A percentile compares a stretch with the other conserved stretches of the same genome.
These are phyloP conservation scores for Silene vulgaris DNA, from an alignment of 179 eudicot species.

Conservation along the genomic window DNA sequence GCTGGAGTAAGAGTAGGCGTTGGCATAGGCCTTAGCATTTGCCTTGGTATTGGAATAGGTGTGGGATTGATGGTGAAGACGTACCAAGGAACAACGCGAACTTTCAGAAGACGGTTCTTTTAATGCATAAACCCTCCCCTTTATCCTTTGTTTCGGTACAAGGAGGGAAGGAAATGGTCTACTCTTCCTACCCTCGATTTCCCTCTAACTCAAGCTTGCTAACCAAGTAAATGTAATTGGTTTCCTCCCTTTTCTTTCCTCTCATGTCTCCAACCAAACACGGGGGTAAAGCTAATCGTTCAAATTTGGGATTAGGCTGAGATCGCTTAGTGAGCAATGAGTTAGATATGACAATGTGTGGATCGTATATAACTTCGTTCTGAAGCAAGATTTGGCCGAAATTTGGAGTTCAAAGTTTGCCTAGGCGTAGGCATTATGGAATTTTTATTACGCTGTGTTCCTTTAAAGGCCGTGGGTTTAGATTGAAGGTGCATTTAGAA, in stretches of 20 bases:
- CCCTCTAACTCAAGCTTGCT: not conserved
- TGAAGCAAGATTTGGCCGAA: conserved; percentile 18
- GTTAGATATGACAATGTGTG: conserved; percentile 10
- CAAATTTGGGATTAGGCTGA: not conserved
- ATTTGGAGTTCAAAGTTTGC: conserved; percentile 8
- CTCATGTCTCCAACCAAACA: not conserved
- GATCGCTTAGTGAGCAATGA: not conserved
- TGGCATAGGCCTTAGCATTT: conserved; percentile 91
- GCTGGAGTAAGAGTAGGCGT: conserved; percentile 97
- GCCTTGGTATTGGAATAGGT: conserved; percentile 85
- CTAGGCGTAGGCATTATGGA: conserved; percentile 23
- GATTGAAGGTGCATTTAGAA: not conserved
- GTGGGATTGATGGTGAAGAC: conserved; percentile 78
- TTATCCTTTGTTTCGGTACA: not conserved
- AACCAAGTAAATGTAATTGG: not conserved
- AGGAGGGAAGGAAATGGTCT: not conserved
- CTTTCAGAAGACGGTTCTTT: conserved; percentile 58
- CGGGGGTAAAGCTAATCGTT: not conserved
- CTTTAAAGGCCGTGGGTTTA: not conserved
- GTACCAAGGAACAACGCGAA: conserved; percentile 74
- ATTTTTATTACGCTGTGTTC: conserved; percentile 5
- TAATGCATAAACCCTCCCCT: conserved; percentile 21
- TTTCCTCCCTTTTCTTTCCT: too few relatives aligned
- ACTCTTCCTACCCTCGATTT: not conserved
- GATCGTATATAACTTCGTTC: conserved; percentile 7